A percentile compares a stretch with the other conserved stretches of the same genome.
Conservation (phyloP, 192 early-diverging fungal species). For the Coemansia furcata region DNA sequence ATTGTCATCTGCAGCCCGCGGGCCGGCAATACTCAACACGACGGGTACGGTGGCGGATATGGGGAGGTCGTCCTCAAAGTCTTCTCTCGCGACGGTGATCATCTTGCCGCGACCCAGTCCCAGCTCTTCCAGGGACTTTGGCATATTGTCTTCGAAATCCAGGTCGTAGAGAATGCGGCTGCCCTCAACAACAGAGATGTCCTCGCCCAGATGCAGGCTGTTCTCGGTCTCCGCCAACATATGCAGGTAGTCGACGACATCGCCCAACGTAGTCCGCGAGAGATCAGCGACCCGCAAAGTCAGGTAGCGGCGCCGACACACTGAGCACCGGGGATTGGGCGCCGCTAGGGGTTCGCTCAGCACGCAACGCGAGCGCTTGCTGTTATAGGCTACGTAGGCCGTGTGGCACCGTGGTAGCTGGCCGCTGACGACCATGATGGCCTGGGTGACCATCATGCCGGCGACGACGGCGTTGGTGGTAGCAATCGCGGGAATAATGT, state of each 20-base stretch:
- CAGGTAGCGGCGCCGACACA: constrained; percentile 65
- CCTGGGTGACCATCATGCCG: constrained; percentile 89
- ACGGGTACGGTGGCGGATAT: constrained; percentile 19
- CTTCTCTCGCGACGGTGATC: constrained; percentile 36
- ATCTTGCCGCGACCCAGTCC: constrained; percentile 50
- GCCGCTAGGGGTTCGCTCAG: constrained; percentile 60
- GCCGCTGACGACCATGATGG: constrained; percentile 64
- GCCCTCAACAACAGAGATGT: constrained; percentile 69
- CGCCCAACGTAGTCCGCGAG: constrained; percentile 60
- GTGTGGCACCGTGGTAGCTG: constrained; percentile 31
- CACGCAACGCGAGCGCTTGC: constrained; percentile 59
- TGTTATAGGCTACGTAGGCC: constrained; percentile 63
- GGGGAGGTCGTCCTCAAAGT: constrained; percentile 1
- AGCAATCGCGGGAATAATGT: constrained; percentile 97
- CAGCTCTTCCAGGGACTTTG: constrained; percentile 58
- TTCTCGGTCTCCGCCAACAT: constrained; percentile 25
- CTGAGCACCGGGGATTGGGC: constrained; percentile 75
- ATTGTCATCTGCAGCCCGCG: neutral
- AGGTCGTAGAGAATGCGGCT: constrained; percentile 82
- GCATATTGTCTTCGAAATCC: constrained; percentile 83
- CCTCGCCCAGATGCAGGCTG: constrained; percentile 64
- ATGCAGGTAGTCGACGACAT: constrained; percentile 59
- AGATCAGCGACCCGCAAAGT: constrained; percentile 62
- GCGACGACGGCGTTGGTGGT: constrained; percentile 97
- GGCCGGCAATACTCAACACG: constrained; percentile 26